Evolutionary conservation across 2,329 filamentous ascomycete species (phyloP).

Genomic region (Zasmidium citrigriseum): DNA sequence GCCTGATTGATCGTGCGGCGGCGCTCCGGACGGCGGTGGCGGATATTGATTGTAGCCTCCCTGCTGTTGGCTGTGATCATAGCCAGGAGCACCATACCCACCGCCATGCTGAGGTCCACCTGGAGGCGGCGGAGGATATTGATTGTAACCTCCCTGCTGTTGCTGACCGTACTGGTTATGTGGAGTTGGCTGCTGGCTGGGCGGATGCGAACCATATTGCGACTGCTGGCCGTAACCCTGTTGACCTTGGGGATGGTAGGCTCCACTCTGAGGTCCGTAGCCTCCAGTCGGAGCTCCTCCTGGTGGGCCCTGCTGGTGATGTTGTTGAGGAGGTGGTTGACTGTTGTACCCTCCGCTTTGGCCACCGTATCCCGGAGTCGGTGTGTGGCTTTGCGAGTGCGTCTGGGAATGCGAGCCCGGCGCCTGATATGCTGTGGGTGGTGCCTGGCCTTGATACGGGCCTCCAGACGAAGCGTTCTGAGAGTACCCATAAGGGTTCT

Average conservation of each 20-base stretch:
- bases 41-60: conserved; percentile 21
- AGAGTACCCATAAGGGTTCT: conserved; percentile 40
- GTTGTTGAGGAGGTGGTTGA: conserved; percentile 21
- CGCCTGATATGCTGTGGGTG: conserved; percentile 37
- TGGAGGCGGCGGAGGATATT: conserved; percentile 5
- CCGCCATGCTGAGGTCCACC: conserved; percentile 11
- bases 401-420: conserved; percentile 2
- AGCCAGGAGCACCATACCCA: conserved; percentile 5
- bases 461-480: conserved; percentile 31
- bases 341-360: conserved; percentile 24
- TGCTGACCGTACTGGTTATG: conserved; percentile 20
- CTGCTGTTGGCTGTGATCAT: conserved; percentile 7
- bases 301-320: conserved; percentile 16
- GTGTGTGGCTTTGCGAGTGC: conserved; percentile 16
- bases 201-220: conserved; percentile 23
- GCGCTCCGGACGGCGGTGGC: conserved; percentile 14
- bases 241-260: conserved; percentile 19
- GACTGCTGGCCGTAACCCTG: conserved; percentile 24
- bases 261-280: conserved; percentile 13
- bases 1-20: conserved; percentile 23
- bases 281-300: conserved; percentile 7
- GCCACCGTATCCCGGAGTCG: conserved; percentile 22
- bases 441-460: conserved; percentile 39
- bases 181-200: conserved; percentile 17
- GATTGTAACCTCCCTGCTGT: conserved; percentile 16